Conservation (phyloP, 2,329 filamentous ascomycete genomes). For the Cladophialophora carrionii region DNA sequence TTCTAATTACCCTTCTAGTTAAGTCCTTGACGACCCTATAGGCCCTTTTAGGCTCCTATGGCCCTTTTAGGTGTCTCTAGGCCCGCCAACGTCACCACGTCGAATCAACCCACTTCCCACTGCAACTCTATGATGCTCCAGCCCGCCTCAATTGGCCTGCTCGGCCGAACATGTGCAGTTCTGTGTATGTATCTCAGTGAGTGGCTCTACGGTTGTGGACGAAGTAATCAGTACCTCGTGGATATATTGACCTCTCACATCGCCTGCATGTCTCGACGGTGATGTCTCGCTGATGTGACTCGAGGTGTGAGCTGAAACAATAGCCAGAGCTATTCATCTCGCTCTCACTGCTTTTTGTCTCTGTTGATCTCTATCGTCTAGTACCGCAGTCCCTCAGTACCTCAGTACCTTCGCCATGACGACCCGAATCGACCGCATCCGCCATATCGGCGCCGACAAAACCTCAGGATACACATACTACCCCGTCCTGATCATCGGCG, state of each 20-base stretch:
- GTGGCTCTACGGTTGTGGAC: not conserved
- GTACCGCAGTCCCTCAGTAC: no score
- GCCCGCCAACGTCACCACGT: not conserved
- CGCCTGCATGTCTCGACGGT: not conserved
- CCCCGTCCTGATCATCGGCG: constrained; percentile 62
- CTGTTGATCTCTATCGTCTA: not conserved
- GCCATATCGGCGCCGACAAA: constrained; percentile 45
- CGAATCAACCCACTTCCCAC: not conserved
- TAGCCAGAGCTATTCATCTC: not conserved
- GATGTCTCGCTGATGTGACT: not conserved
- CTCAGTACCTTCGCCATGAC: constrained; percentile 36
- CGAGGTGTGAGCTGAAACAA: not conserved
- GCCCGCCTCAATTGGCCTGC: not conserved
- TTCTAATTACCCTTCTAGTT: no score
- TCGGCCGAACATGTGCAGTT: not conserved
- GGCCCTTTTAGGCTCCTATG: no score
- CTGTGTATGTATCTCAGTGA: not conserved
- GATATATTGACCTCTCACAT: not conserved
- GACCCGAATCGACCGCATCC: constrained; percentile 44
- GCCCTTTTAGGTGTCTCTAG: not conserved
- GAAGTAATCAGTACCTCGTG: no score
- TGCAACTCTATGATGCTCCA: not conserved
- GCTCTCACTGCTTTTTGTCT: not conserved
- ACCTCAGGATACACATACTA: constrained; percentile 50
- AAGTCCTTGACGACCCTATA: not conserved